Evolutionary conservation across 345 rosid genomes (phyloP).

Genomic region (Eucalyptus erythrocorys): DNA sequence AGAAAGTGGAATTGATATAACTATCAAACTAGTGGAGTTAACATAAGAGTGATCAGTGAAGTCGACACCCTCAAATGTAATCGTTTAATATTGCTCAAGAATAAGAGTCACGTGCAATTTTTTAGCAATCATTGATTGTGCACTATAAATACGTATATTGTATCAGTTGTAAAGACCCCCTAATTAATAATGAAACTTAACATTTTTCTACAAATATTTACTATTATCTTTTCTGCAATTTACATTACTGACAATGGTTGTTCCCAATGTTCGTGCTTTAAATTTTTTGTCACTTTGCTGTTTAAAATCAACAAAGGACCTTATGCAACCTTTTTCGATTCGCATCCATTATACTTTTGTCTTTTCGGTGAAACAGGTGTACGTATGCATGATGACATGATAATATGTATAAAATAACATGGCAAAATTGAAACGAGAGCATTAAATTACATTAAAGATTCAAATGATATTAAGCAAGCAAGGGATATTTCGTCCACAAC

Average conservation of each 20-base stretch:
- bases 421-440: background rate
- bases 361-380: background rate
- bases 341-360: background rate
- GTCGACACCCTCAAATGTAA: accelerated
- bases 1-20: background rate
- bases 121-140: background rate
- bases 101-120: accelerated
- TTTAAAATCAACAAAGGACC: background rate
- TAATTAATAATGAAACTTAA: background rate
- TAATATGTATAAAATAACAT: background rate
- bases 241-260: background rate
- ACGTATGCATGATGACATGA: background rate
- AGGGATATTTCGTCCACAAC: background rate
- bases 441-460: background rate
- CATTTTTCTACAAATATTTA: background rate
- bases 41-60: accelerated
- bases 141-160: accelerated
- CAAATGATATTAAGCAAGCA: background rate
- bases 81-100: accelerated
- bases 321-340: background rate
- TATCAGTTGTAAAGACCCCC: background rate
- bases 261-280: accelerated
- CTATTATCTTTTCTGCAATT: accelerated
- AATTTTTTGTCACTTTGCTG: background rate
- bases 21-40: background rate